Base-by-base conservation (phyloP, 148 eudicot genomes). In the Chenopodium berlandieri region DNA sequence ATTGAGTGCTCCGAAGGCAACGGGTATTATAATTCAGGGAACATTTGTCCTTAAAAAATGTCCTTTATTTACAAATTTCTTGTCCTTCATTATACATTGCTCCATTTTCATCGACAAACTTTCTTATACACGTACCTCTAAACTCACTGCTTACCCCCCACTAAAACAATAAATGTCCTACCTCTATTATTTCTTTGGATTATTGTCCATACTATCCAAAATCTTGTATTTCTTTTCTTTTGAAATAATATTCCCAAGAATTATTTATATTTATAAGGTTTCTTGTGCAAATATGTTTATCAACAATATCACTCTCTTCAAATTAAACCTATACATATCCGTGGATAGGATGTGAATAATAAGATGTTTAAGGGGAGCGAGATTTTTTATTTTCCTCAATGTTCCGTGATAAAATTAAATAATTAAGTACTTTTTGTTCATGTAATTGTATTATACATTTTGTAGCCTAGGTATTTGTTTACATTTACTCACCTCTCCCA, bases 1-100 rank as follows among this genome's bases (percentile, higher is more conserved):
- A 68, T 30, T 68, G 72, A 68, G 72, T 68, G 44, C 72, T 68
- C n/a, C 72, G 72, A 13, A 31, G 72, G 72, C 72, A 25, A 68
- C 40, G 44, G 40, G 23, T 68, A 68, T 30, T 14, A 68, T 30
- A 14, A 68, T 30, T 68, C 44, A 68, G 72, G 72, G 72, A 68
- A 68, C 40, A 68, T 31, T 31, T 4, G 72, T 31, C 40, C 72
- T 31, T 11, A 30, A 30, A 68, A 30, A 13, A 30, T 68, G 72
- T 68, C 40, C 37, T 30, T 27, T 68, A 1, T 16, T 31, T 68
- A 12, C 20, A 30, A 11, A 31, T 30, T 31, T 16, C 44, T 68
- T 68, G 72, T 68, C 72, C 46, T 20, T 68, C 72, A 30, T 30
- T 31, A 68, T 25, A 4, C 44, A 56, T 56, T 56, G 62, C 25